Conservation (phyloP, 805 yeast species). For the Yamadazyma nakazawae region DNA sequence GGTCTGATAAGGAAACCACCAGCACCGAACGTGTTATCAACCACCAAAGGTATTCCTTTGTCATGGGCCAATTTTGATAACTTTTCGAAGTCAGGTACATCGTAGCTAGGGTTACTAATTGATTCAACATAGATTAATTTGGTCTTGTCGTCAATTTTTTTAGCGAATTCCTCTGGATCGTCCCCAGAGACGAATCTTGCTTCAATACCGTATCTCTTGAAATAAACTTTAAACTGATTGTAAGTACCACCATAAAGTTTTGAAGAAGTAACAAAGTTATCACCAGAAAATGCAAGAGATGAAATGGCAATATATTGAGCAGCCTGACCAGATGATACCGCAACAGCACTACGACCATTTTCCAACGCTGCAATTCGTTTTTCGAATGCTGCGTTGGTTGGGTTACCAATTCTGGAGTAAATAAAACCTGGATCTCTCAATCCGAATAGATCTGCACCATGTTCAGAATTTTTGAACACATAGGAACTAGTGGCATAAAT, state of each 20-base stretch:
- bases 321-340: slow-evolving; percentile 94
- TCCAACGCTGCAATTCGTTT: slow-evolving; percentile 90
- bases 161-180: slow-evolving; percentile 66
- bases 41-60: slow-evolving; percentile 85
- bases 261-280: slow-evolving; percentile 83
- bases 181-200: slow-evolving; percentile 85
- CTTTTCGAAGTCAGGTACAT: slow-evolving; percentile 85
- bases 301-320: slow-evolving; percentile 86
- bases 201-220: slow-evolving; percentile 85
- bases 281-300: slow-evolving; percentile 83
- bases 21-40: slow-evolving; percentile 96
- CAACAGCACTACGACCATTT: slow-evolving; percentile 87
- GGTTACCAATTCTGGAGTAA: slow-evolving; percentile 88
- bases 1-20: slow-evolving; percentile 89
- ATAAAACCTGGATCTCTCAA: slow-evolving; percentile 80
- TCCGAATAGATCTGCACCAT: slow-evolving; percentile 89
- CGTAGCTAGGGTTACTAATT: slow-evolving; percentile 90
- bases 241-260: slow-evolving; percentile 94
- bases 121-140: slow-evolving; percentile 88
- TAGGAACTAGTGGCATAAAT: slow-evolving; percentile 90
- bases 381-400: slow-evolving; percentile 89
- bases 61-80: slow-evolving; percentile 76
- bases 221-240: slow-evolving; percentile 90
- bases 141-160: slow-evolving; percentile 75
- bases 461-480: slow-evolving; percentile 81